These are phyloP conservation scores for Trichoderma orchidacearum DNA, from an alignment of 495 filamentous ascomycete species.

Conservation along the genomic window DNA sequence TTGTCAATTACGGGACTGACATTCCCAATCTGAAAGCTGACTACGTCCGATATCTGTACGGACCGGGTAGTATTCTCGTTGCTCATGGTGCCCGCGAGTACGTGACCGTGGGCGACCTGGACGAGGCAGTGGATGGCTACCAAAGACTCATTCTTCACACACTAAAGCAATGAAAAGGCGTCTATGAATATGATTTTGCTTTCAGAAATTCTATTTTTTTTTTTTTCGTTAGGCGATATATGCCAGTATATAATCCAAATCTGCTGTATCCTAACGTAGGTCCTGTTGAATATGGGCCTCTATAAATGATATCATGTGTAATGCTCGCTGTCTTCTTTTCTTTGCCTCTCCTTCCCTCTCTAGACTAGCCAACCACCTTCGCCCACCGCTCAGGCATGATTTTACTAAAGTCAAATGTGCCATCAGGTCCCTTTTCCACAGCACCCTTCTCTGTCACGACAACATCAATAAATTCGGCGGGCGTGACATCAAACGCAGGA, in stretches of 20 bases:
- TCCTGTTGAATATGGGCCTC: background rate
- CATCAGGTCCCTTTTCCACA: constrained; percentile 59
- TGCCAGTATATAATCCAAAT: background rate
- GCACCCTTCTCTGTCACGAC: constrained; percentile 90
- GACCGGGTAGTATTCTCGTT: constrained; percentile 76
- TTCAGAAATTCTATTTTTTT: background rate
- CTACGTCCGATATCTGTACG: constrained; percentile 77
- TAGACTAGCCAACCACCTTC: constrained; percentile 9
- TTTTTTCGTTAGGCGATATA: background rate
- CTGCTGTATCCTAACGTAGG: background rate
- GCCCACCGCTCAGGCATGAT: constrained; percentile 39
- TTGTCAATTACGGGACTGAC: constrained; percentile 89
- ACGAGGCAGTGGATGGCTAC: constrained; percentile 57
- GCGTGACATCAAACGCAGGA: constrained; percentile 91
- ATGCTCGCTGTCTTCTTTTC: background rate
- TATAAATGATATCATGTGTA: background rate
- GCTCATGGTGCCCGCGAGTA: constrained; percentile 81
- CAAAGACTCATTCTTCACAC: constrained; percentile 54
- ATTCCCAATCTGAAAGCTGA: constrained; percentile 60
- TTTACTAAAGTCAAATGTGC: constrained; percentile 54
- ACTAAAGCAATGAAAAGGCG: constrained; percentile 14
- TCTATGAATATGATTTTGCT: background rate
- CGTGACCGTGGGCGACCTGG: constrained; percentile 52
- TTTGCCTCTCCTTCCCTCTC: background rate
- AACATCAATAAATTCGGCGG: constrained; percentile 72